Evolutionary conservation across 495 filamentous ascomycete genomes (phyloP).

Genomic region (Hyaloscypha hepaticicola): DNA sequence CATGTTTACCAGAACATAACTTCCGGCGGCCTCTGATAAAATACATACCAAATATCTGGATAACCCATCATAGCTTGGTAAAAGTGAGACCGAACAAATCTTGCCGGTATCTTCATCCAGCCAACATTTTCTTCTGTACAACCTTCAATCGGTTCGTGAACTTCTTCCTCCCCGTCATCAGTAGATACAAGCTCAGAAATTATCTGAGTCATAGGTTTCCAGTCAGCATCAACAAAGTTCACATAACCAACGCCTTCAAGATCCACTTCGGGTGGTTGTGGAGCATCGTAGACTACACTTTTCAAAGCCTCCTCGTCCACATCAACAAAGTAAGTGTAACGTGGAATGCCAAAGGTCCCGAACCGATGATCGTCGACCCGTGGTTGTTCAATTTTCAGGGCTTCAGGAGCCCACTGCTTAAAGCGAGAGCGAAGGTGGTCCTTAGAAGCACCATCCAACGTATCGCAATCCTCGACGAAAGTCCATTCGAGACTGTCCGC

Average conservation of each 20-base stretch:
- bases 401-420: slow-evolving; percentile 13
- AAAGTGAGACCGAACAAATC: no score
- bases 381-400: slow-evolving; percentile 3
- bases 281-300: slow-evolving; percentile 10
- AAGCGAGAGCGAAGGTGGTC: slow-evolving; percentile 22
- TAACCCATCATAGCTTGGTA: no score
- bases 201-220: background rate
- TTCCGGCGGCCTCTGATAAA: no score
- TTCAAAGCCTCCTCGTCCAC: slow-evolving; percentile 8
- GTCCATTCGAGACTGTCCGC: slow-evolving; percentile 16
- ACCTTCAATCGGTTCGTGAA: no score
- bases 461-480: slow-evolving; percentile 21
- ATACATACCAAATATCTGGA: no score
- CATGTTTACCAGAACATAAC: no score
- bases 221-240: slow-evolving; percentile 6
- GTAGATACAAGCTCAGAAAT: no score
- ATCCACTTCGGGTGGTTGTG: slow-evolving; percentile 5
- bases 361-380: slow-evolving; percentile 3
- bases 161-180: no score
- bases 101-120: no score
- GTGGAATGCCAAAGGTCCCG: slow-evolving; percentile 2
- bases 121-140: no score
- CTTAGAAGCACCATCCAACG: slow-evolving; percentile 25
- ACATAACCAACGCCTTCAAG: slow-evolving; percentile 4
- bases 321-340: slow-evolving; percentile 6